Base-by-base conservation (phyloP, 805 yeast species). In the Saccharomycopsis sp. region DNA sequence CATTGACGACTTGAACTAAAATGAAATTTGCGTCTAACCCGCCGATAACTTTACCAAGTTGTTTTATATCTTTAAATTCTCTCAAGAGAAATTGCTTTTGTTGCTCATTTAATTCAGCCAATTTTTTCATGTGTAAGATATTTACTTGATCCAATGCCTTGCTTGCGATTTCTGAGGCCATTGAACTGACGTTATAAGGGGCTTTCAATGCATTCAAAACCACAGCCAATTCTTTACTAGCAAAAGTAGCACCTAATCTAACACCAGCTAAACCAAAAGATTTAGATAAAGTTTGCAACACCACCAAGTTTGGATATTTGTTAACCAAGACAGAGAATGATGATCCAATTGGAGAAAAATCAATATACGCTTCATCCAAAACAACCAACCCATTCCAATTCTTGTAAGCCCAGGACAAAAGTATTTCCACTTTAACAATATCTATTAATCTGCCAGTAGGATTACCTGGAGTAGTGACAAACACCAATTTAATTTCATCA, bases 261-360 rank as follows among this genome's bases (percentile, higher is more conserved):
- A 89, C 82, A 37, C 97, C 97, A 2, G 98, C 98, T 43, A 93
- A 74, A 16, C 98, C 98, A 65, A 93, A 93, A 0, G 97, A 82
- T 59, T 93, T 93, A 16, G 97, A 88, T 32, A 93, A 64, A 0
- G 98, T 93, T 63, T 93, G 98, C 61, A 89, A 67, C 9, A 86
- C 96, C 14, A 85, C 88, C 43, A 93, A 66, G 57, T 88, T 85
- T 22, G 89, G 89, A 62, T 81, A 78, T 56, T 81, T 72, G 60
- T 79, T 86, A 2, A 88, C 97, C 51, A 84, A 66, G 1, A 94
- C 83, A 7, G 88, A 72, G 53, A 80, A 60, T 0, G 96, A 85
- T 6, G 83, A 72, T 9, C 84, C 85, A 16, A 64, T 54, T 19
- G 79, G 70, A 3, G 86, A 60, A 60, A 93, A 93, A 60, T 93